These are phyloP conservation scores for Hymenoscyphus repandus DNA, from an alignment of 2,329 filamentous ascomycete species.

Conservation along the genomic window DNA sequence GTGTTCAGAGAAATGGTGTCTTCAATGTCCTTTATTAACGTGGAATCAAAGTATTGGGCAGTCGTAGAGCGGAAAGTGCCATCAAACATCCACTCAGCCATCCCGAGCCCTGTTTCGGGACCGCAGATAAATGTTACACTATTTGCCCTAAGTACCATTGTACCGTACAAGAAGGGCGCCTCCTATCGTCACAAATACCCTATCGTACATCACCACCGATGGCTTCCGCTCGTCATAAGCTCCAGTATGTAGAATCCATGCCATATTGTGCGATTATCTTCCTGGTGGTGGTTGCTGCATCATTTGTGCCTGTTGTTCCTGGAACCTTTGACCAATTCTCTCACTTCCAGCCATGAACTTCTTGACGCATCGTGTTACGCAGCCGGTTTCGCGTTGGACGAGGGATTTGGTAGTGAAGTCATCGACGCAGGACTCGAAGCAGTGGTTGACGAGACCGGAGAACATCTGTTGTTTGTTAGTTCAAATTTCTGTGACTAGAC, in stretches of 20 bases:
- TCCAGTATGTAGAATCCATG: background rate
- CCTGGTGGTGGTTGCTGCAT: conserved; percentile 33
- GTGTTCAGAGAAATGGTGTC: too few species aligned
- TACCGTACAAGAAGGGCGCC: conserved; percentile 3
- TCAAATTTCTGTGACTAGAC: background rate
- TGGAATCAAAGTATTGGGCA: too few species aligned
- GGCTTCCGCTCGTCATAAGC: background rate
- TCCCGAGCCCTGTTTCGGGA: too few species aligned
- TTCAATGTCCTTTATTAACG: too few species aligned
- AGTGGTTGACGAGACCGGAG: conserved; percentile 71
- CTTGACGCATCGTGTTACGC: conserved; percentile 89
- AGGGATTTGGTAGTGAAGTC: conserved; percentile 98
- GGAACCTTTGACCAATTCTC: conserved; percentile 86
- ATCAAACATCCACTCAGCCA: too few species aligned
- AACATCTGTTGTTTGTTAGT: conserved; percentile 42
- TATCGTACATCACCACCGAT: conserved; percentile 1
- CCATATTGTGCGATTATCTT: conserved; percentile 12
- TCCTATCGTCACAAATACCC: background rate
- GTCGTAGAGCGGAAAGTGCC: too few species aligned
- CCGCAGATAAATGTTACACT: background rate
- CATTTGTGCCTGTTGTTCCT: conserved; percentile 60
- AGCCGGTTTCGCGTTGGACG: conserved; percentile 80
- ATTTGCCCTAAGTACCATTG: background rate
- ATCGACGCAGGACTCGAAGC: conserved; percentile 95
- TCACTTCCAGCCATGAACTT: conserved; percentile 93